A percentile compares a stretch with the other conserved stretches of the same genome.
phyloP scores from a whole-genome alignment of 306 rosid genomes.

The Potentilla sterilis region DNA sequence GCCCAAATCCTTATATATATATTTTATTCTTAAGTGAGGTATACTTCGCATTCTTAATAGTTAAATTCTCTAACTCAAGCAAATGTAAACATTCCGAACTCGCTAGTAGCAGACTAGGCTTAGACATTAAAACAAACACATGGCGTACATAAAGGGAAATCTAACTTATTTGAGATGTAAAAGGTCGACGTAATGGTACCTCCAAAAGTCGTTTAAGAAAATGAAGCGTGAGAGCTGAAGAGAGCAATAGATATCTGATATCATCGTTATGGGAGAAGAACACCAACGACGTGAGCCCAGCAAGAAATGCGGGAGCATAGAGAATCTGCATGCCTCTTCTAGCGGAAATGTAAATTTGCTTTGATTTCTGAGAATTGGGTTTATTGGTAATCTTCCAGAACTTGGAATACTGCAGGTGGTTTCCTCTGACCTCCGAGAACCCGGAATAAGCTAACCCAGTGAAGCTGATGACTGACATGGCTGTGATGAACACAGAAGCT shows the following conservation, averaged over 20 bases:
- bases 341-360: constrained; percentile 36
- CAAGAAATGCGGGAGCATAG: constrained; percentile 66
- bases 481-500: constrained; percentile 38
- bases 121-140: no score
- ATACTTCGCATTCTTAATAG: no score
- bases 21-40: no score
- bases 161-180: neutral
- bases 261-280: constrained; percentile 31
- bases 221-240: constrained; percentile 55
- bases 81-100: no score
- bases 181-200: constrained; percentile 27
- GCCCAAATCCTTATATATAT: no score
- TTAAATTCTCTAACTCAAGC: no score
- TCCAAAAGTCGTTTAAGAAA: constrained; percentile 75
- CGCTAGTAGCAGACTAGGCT: no score
- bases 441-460: constrained; percentile 30
- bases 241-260: constrained; percentile 43
- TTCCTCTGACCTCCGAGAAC: constrained; percentile 48
- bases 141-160: no score
- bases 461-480: constrained; percentile 43
- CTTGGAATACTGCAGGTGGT: constrained; percentile 65
- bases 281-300: constrained; percentile 42
- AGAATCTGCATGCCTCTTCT: constrained; percentile 55
- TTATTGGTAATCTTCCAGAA: constrained; percentile 32
- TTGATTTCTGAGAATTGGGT: neutral